Base-by-base conservation (phyloP, 805 yeast species). In the Wickerhamiella azymoides region DNA sequence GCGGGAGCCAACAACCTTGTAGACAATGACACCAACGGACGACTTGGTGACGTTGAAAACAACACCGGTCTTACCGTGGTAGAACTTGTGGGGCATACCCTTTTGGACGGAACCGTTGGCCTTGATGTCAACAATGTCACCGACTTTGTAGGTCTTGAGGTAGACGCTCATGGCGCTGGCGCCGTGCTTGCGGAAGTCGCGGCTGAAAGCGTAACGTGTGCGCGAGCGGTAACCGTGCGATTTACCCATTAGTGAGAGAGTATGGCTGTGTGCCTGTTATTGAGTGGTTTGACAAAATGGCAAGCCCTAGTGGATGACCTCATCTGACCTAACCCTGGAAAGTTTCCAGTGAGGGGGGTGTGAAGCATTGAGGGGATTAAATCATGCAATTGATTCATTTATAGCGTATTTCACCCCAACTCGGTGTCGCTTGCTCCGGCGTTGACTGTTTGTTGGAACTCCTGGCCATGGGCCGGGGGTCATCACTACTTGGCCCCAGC, bases 51-150 rank as follows among this genome's bases (percentile, higher is more conserved):
- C 93, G 80, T 92, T 92, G 94, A 79, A 92, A 59, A 92, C 79
- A 63, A 92, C 84, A 81, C 98, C 98, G 60, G 98, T 92, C 81
- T 88, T 92, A 75, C 98, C 98, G 80, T 92, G 96, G 96, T 92
- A 92, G 83, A 77, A 88, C 79, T 92, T 92, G 86, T 85, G 95
- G 71, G 98, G 98, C 96, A 92, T 85, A 84, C 97, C 96, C 82
- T 89, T 88, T 72, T 92, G 97, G 79, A 88, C 77, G 61, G 98
- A 78, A 79, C 96, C 96, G 71, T 92, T 92, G 72, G 93, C 98
- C 77, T 84, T 89, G 79, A 92, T 88, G 74, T 92, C 98, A 67
- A 92, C 98, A 64, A 92, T 89, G 73, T 92, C 98, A 68, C 98
- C 98, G 65, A 92, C 96, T 74, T 79, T 24, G 94, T 92, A 92